Evolutionary conservation across 257 asterid genomes (phyloP).

Genomic region (Solanum stenotomum): DNA sequence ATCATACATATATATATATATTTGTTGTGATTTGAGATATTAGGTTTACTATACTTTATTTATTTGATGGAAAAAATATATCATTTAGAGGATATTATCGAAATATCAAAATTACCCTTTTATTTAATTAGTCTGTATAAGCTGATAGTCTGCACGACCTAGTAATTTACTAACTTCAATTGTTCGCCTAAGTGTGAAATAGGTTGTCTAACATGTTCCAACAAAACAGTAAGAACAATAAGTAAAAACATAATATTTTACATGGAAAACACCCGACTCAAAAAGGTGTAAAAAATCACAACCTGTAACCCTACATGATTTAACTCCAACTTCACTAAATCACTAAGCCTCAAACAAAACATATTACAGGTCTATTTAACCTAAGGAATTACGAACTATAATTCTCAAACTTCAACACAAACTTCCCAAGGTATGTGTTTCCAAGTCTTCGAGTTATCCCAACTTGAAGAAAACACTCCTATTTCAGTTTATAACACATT

Average conservation of each 20-base stretch:
- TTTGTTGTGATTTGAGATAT: too few species aligned
- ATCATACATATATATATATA: too few species aligned
- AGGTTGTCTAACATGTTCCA: not conserved
- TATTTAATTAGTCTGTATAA: accelerated
- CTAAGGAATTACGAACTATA: not conserved
- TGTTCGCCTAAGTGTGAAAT: accelerated
- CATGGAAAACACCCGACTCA: too few species aligned
- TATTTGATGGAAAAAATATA: not conserved
- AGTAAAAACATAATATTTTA: too few species aligned
- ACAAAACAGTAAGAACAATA: not conserved
- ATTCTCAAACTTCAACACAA: not conserved
- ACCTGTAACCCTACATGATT: not conserved
- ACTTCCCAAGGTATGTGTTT: not conserved
- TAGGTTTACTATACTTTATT: not conserved
- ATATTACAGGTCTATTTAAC: accelerated
- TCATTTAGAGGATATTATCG: not conserved
- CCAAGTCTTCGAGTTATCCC: not conserved
- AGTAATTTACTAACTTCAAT: too few species aligned
- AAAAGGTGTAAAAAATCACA: not conserved
- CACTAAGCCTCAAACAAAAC: not conserved
- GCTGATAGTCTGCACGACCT: not conserved
- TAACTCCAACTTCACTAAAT: not conserved
- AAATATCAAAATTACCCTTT: too few species aligned
- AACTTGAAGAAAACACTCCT: not conserved
- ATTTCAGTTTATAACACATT: not conserved